Conservation (phyloP, 2,329 filamentous ascomycete genomes). For the Colletotrichum horii region DNA sequence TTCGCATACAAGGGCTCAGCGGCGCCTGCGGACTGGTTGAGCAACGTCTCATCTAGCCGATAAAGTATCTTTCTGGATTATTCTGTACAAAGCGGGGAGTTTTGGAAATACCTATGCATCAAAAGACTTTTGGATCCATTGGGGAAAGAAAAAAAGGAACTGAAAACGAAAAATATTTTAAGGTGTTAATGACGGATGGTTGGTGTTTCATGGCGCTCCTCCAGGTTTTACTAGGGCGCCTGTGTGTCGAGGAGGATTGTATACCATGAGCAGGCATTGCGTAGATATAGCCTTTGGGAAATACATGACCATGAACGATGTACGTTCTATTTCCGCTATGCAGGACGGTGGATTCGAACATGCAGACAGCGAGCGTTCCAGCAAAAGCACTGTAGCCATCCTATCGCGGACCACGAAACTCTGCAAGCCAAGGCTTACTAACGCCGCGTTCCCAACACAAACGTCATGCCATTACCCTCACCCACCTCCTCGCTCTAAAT, state of each 20-base stretch:
- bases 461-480: not conserved
- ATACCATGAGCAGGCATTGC: not conserved
- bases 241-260: not conserved
- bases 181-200: not conserved
- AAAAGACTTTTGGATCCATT: not conserved
- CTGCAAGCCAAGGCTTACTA: conserved; percentile 16
- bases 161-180: not conserved
- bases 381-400: not conserved
- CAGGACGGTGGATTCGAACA: not conserved
- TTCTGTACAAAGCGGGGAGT: not conserved
- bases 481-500: not conserved
- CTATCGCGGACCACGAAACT: not conserved
- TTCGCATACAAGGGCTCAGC: conserved; percentile 17
- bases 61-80: not conserved
- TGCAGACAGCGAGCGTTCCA: not conserved
- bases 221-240: not conserved
- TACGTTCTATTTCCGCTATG: not conserved
- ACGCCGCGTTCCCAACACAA: not conserved
- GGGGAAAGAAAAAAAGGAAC: not conserved
- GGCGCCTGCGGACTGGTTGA: conserved; percentile 11
- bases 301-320: not conserved
- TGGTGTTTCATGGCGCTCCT: not conserved
- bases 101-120: not conserved
- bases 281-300: not conserved
- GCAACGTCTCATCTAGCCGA: not conserved